These are phyloP conservation scores for Suhomyces kunorum DNA, from an alignment of 1,139 yeast species.

Conservation along the genomic window DNA sequence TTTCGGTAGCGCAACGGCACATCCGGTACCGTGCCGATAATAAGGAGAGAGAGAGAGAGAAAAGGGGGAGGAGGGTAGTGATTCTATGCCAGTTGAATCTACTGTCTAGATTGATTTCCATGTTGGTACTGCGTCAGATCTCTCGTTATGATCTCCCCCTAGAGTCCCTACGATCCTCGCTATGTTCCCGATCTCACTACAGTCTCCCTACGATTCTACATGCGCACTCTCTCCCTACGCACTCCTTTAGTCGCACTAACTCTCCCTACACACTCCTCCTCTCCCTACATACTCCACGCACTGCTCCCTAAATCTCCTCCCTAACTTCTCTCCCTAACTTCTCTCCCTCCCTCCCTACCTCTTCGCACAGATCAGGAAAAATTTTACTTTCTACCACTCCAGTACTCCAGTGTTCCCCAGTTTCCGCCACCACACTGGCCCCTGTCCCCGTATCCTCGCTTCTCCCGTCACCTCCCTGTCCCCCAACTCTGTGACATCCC, in stretches of 20 bases:
- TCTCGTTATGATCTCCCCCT: too few species aligned
- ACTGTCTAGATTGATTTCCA: too few species aligned
- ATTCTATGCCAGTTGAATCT: too few species aligned
- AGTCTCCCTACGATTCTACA: neutral
- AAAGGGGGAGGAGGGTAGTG: too few species aligned
- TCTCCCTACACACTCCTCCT: neutral
- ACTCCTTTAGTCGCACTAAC: neutral
- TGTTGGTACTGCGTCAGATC: too few species aligned
- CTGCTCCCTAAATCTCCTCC: neutral
- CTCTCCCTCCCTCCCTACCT: neutral
- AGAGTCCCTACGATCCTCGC: too few species aligned
- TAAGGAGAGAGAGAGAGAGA: too few species aligned
- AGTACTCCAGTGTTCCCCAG: neutral
- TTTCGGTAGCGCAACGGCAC: too few species aligned
- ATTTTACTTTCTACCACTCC: constrained; percentile 4
- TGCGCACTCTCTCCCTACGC: neutral
- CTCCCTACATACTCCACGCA: neutral
- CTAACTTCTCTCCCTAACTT: neutral
- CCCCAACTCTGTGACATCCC: too few species aligned
- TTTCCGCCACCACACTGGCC: neutral
- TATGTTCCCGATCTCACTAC: too few species aligned
- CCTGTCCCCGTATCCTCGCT: neutral
- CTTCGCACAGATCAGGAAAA: constrained; percentile 12
- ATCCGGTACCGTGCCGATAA: too few species aligned
- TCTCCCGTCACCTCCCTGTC: neutral